Percentiles rank a stretch among this genome's conserved stretches.
phyloP scores from a whole-genome alignment of 2,329 filamentous ascomycete genomes.

The Clonostachys solani region DNA sequence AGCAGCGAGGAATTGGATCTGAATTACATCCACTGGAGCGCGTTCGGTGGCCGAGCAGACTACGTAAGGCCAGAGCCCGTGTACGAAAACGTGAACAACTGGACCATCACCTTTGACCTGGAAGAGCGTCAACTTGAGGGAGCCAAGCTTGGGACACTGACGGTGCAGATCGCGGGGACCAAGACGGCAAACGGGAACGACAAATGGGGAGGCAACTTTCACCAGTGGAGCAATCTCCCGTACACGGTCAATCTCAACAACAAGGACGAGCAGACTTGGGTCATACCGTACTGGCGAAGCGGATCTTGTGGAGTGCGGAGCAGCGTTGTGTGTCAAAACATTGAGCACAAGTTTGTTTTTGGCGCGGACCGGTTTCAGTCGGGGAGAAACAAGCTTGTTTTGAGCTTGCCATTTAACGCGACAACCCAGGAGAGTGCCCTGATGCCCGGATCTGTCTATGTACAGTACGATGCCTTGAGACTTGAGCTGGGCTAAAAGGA shows the following conservation, averaged over 20 bases:
- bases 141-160: conserved; percentile 48
- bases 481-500: conserved; percentile 37
- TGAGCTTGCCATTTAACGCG: conserved; percentile 55
- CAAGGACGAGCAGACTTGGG: conserved; percentile 42
- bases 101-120: conserved; percentile 52
- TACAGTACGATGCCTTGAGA: conserved; percentile 62
- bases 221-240: conserved; percentile 43
- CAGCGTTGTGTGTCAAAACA: conserved; percentile 57
- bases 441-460: conserved; percentile 49
- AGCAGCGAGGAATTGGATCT: conserved; percentile 42
- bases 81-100: conserved; percentile 48
- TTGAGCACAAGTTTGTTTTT: conserved; percentile 56
- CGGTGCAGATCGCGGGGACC: conserved; percentile 57
- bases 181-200: conserved; percentile 58
- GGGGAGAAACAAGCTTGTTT: conserved; percentile 49
- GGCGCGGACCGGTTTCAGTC: conserved; percentile 37
- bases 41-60: conserved; percentile 53
- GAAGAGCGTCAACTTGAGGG: conserved; percentile 30
- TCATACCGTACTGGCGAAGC: conserved; percentile 41
- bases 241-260: conserved; percentile 37
- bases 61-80: conserved; percentile 34
- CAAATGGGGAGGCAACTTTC: conserved; percentile 18
- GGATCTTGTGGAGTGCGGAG: conserved; percentile 56
- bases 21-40: conserved; percentile 64
- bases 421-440: conserved; percentile 56